Base-by-base conservation (phyloP, 768 basidiomycete genomes). In the Hysterangium stoloniferum region DNA sequence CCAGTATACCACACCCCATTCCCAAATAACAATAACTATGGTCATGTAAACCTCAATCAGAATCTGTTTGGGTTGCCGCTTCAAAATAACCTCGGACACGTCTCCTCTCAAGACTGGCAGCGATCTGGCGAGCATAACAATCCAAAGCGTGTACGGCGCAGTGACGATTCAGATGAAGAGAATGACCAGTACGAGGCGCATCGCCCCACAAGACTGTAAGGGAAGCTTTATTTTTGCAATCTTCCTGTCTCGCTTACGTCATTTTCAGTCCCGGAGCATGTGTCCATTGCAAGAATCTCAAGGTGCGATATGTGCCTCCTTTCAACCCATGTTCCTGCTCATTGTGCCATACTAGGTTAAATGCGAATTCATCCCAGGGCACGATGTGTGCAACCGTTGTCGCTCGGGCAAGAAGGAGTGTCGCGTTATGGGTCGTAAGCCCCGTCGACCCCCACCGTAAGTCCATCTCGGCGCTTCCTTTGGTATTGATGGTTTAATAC, bases 381-480 rank as follows among this genome's bases (percentile, higher is more conserved):
- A 73, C 12, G 84, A 88, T 58, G 78, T 79, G 2, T 90, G 86
- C 65, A 86, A 78, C 60, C 80, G 86, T 9, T 90, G 86, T 59
- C 64, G 76, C 48, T 77, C 78, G 53, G 82, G 82, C 8, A 77
- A 76, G 5, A 80, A 85, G 50, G 83, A 86, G 45, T 90, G 86
- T 57, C 67, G 81, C 35, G 86, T 84, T 44, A 86, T 86, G n/a
- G 86, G 86, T n/a, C 74, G 84, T 54, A 89, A 86, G 66, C 84
- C 85, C 60, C 81, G 86, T 51, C 72, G 82, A 40, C 75, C 81
- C 4, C 86, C 87, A 46, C 87, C 84, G 86, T 89, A 66, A 62
- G 83, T 68, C n/a, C 31, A n/a, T 38, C 6, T 33, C 17, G n/a
- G n/a, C n/a, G n/a, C n/a, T n/a, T n/a, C n/a, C n/a, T n/a, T n/a